These are phyloP conservation scores for Ogataea allantospora DNA, from an alignment of 805 yeast species.

Conservation along the genomic window DNA sequence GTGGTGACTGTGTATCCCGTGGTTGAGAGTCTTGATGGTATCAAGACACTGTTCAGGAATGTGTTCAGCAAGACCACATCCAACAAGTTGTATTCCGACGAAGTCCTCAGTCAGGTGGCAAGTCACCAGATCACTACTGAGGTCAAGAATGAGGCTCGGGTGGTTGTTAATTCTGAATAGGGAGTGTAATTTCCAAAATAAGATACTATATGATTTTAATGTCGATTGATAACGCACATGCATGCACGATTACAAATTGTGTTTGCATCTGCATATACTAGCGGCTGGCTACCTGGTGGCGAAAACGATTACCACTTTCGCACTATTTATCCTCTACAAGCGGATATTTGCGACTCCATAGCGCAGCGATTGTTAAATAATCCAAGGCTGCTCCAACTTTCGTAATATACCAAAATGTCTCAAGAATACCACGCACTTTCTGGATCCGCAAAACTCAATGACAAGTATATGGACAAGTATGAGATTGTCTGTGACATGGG, in stretches of 20 bases:
- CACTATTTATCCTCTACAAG: too few species aligned
- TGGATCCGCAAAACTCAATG: slow-evolving; percentile 21
- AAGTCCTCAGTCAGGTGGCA: slow-evolving; percentile 5
- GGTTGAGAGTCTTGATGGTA: slow-evolving; percentile 38
- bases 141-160: slow-evolving; percentile 1
- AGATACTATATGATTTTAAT: too few species aligned
- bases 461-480: slow-evolving; percentile 25
- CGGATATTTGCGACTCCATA: too few species aligned
- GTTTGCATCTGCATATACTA: too few species aligned
- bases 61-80: background rate
- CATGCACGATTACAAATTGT: too few species aligned
- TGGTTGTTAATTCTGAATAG: background rate
- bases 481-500: slow-evolving; percentile 20
- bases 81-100: slow-evolving; percentile 7
- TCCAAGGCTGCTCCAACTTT: too few species aligned
- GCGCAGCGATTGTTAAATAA: too few species aligned
- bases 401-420: too few species aligned
- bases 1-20: slow-evolving; percentile 48
- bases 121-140: slow-evolving; percentile 1
- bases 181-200: too few species aligned
- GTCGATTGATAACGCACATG: too few species aligned
- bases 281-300: too few species aligned
- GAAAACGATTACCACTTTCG: too few species aligned
- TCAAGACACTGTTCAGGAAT: slow-evolving; percentile 10
- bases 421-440: slow-evolving; percentile 6